These are phyloP conservation scores for Pseudodiploospora longispora DNA, from an alignment of 2,329 filamentous ascomycete species.

Conservation along the genomic window DNA sequence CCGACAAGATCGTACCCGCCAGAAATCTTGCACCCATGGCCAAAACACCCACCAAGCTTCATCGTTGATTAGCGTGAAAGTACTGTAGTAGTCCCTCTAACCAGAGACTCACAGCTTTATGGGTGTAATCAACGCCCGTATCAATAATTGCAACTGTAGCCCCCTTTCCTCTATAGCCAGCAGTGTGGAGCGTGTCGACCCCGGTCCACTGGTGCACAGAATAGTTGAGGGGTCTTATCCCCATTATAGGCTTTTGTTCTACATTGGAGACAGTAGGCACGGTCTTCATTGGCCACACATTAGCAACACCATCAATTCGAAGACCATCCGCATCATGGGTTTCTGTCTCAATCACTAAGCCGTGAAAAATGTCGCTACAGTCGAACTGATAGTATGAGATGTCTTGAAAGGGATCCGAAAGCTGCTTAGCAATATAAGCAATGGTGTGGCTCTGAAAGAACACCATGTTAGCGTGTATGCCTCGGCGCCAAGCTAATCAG, in stretches of 20 bases:
- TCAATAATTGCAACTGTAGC: constrained; percentile 32
- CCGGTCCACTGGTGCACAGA: constrained; percentile 31
- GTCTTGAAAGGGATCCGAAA: constrained; percentile 8
- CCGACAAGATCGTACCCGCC: constrained; percentile 32
- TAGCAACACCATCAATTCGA: constrained; percentile 25
- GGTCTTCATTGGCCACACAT: constrained; percentile 27
- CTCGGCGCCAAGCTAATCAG: no score
- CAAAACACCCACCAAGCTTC: constrained; percentile 32
- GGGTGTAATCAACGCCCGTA: constrained; percentile 32
- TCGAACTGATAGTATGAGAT: constrained; percentile 22
- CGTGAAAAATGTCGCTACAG: constrained; percentile 27
- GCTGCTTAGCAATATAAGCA: constrained; percentile 14
- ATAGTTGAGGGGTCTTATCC: constrained; percentile 18
- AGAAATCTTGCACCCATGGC: constrained; percentile 28
- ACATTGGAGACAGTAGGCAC: constrained; percentile 11
- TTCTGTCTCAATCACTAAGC: constrained; percentile 24
- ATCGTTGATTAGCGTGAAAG: no score
- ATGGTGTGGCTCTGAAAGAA: constrained; percentile 8
- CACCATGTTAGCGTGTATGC: not conserved
- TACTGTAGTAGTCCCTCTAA: no score
- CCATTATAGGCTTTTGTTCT: constrained; percentile 1
- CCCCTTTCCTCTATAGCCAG: constrained; percentile 29
- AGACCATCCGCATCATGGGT: constrained; percentile 25
- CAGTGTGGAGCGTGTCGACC: constrained; percentile 28
- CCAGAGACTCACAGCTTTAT: constrained; percentile 22